Base-by-base conservation (phyloP, 2,329 filamentous ascomycete genomes). In the Cladosporium halotolerans region DNA sequence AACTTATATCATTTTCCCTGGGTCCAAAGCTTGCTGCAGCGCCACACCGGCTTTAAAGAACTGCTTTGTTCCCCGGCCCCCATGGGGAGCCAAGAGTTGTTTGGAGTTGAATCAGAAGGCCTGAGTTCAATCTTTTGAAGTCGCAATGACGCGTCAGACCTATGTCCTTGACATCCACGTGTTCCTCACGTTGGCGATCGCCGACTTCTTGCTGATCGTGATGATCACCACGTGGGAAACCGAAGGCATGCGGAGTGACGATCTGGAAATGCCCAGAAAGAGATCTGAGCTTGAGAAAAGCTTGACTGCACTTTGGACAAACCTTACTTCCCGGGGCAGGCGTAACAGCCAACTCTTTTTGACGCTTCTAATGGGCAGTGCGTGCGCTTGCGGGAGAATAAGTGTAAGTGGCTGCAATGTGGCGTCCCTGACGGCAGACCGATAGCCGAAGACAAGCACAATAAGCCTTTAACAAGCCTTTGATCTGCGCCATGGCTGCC, bases 391-490 rank as follows among this genome's bases (percentile, higher is more conserved):
- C 16, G 14, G 11, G 11, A 40, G 40, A 38, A 51, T 16, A 16
- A 11, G 32, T 28, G n/a, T 36, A 40, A 18, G 48, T 51, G 48
- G 48, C 48, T 43, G 31, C 13, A 8, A 23, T 36, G 48, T 51
- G 48, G 48, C 48, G 40, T 38, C 4, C 9, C 7, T 5, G 9
- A 19, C 19, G 23, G 16, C 14, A 6, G 8, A 14, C 19, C 18
- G 38, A 36, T 2, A 32, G 31, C 44, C 38, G 31, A 13, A 31
- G 32, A 44, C 40, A 44, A 51, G 48, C 33, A 28, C 9, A 23
- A 10, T 16, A 50, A 50, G 47, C 47, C 32, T 44, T 44, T n/a
- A 32, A 51, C 48, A 51, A 51, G 48, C 48, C 38, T 51, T 51
- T 31, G 48, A 51, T 51, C 48, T 14, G 40, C 48, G 13, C 40